phyloP scores from a whole-genome alignment of 495 filamentous ascomycete species.

The Corynascus novoguineensis region DNA sequence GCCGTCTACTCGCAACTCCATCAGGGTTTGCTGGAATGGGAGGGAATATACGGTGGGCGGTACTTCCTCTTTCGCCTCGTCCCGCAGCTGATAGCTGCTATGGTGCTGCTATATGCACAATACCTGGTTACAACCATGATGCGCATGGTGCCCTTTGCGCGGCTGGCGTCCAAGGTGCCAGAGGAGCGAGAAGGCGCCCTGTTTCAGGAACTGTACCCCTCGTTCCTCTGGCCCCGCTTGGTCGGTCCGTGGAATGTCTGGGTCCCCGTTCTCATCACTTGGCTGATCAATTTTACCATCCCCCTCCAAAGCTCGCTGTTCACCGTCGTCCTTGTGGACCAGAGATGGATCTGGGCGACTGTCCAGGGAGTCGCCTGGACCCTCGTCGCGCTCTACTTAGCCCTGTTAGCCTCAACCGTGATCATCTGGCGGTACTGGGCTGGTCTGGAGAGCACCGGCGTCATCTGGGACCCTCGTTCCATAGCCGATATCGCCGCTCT shows the following conservation, averaged over 20 bases:
- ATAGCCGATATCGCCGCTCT: conserved; percentile 72
- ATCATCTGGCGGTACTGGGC: conserved; percentile 47
- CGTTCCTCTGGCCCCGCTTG: conserved; percentile 45
- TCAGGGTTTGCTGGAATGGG: conserved; percentile 61
- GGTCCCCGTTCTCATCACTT: conserved; percentile 40
- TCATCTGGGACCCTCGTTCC: conserved; percentile 80
- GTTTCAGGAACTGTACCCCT: conserved; percentile 49
- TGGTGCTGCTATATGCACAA: conserved; percentile 70
- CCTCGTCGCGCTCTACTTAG: conserved; percentile 64
- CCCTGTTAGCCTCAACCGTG: conserved; percentile 54
- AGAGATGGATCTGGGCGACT: conserved; percentile 70
- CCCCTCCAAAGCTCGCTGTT: conserved; percentile 45
- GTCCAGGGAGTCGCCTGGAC: conserved; percentile 75
- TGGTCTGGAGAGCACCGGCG: conserved; percentile 55
- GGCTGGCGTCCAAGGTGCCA: conserved; percentile 57
- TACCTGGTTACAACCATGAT: conserved; percentile 69
- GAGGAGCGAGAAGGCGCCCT: conserved; percentile 46
- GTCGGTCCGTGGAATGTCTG: conserved; percentile 42
- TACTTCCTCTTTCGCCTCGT: conserved; percentile 86
- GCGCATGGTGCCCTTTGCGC: conserved; percentile 69
- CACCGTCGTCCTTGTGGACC: conserved; percentile 39
- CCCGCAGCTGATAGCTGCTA: conserved; percentile 67
- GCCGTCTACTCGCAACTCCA: conserved; percentile 64
- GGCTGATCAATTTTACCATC: conserved; percentile 44
- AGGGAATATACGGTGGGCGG: conserved; percentile 56